Evolutionary conservation across 805 yeast genomes (phyloP).

Genomic region (Yamadazyma sp.): DNA sequence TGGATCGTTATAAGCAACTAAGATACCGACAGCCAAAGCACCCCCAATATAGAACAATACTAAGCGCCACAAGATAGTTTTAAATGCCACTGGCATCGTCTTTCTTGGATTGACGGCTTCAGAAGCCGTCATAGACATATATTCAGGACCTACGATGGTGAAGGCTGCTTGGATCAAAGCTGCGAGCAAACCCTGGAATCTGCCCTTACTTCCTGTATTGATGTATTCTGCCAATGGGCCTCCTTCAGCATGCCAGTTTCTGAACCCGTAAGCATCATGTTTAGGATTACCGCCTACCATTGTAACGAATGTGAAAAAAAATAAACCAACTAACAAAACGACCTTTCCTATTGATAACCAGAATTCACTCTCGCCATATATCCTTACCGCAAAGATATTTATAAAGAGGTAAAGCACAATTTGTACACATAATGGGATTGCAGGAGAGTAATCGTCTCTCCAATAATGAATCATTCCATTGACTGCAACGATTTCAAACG

Average conservation of each 20-base stretch:
- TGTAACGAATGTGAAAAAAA: slow-evolving; percentile 34
- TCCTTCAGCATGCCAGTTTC: slow-evolving; percentile 35
- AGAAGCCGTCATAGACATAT: slow-evolving; percentile 44
- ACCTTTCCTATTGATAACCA: slow-evolving; percentile 43
- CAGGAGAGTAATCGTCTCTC: slow-evolving; percentile 51
- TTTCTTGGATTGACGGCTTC: slow-evolving; percentile 60
- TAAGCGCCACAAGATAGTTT: slow-evolving; percentile 50
- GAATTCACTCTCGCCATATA: slow-evolving; percentile 53
- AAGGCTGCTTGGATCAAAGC: slow-evolving; percentile 40
- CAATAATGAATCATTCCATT: slow-evolving; percentile 56
- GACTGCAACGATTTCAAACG: slow-evolving; percentile 48
- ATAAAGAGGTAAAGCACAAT: slow-evolving; percentile 40
- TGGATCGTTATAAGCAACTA: slow-evolving; percentile 24
- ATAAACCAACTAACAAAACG: slow-evolving; percentile 35
- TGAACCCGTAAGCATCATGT: slow-evolving; percentile 33
- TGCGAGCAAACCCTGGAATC: slow-evolving; percentile 43
- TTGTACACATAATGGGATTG: slow-evolving; percentile 44
- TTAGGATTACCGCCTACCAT: slow-evolving; percentile 40
- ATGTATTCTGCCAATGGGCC: slow-evolving; percentile 41
- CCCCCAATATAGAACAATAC: slow-evolving; percentile 24
- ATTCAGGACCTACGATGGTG: slow-evolving; percentile 45
- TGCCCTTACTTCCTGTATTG: slow-evolving; percentile 37
- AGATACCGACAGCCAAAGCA: slow-evolving; percentile 22
- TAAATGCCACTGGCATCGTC: slow-evolving; percentile 59
- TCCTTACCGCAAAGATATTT: slow-evolving; percentile 47